These are phyloP conservation scores for Solanum okadae DNA, from an alignment of 257 asterid genomes.

Conservation along the genomic window DNA sequence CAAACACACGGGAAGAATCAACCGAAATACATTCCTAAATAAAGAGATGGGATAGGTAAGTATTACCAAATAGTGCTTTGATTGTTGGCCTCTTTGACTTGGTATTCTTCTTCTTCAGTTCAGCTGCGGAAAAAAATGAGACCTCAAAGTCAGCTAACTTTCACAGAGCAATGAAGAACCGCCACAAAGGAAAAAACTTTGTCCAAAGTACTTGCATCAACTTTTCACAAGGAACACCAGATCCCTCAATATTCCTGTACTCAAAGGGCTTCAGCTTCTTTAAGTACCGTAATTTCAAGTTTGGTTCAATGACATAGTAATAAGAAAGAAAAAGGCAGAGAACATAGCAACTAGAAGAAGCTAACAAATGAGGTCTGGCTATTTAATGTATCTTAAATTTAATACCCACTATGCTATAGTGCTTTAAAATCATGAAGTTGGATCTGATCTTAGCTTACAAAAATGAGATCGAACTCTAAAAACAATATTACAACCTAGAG, in stretches of 20 bases:
- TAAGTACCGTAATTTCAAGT: background rate
- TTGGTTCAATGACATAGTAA: background rate
- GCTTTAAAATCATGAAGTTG: background rate
- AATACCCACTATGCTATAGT: background rate
- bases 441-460: background rate
- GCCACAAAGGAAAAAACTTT: background rate
- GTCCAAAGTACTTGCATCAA: background rate
- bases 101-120: constrained; percentile 76
- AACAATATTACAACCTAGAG: background rate
- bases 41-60: background rate
- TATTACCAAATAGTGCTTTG: constrained; percentile 77
- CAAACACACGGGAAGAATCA: background rate
- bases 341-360: background rate
- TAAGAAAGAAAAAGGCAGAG: background rate
- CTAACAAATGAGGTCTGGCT: background rate
- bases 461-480: background rate
- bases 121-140: constrained; percentile 44
- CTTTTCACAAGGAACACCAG: background rate
- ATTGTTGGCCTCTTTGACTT: constrained; percentile 77
- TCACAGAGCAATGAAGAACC: background rate
- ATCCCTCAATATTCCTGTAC: background rate
- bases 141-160: constrained; percentile 6
- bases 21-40: background rate
- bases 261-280: background rate
- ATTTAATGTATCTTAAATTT: background rate